A percentile compares a stretch with the other conserved stretches of the same genome.
These are phyloP conservation scores for Penicillium oxalicum DNA, from an alignment of 2,329 filamentous ascomycete species.

Conservation along the genomic window DNA sequence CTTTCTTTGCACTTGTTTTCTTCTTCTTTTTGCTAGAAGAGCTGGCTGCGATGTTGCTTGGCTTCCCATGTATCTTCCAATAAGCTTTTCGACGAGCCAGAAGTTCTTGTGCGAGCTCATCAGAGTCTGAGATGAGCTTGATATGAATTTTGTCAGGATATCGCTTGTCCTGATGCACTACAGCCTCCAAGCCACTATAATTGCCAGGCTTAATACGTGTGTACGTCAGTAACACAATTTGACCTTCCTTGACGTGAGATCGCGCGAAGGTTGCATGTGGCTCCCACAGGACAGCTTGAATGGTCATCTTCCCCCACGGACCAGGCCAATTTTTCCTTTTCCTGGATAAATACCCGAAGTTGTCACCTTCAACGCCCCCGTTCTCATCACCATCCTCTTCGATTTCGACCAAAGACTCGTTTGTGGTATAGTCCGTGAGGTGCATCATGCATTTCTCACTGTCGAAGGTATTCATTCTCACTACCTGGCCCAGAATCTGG, in stretches of 20 bases:
- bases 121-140: slow-evolving; percentile 44
- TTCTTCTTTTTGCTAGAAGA: slow-evolving; percentile 25
- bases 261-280: slow-evolving; percentile 59
- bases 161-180: slow-evolving; percentile 56
- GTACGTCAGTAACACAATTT: slow-evolving; percentile 64
- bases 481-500: slow-evolving; percentile 67
- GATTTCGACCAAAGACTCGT: slow-evolving; percentile 58
- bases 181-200: slow-evolving; percentile 62
- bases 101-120: slow-evolving; percentile 50
- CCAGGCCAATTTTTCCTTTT: slow-evolving; percentile 56
- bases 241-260: slow-evolving; percentile 50
- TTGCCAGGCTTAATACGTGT: slow-evolving; percentile 60
- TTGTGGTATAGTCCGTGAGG: slow-evolving; percentile 76
- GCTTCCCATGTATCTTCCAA: slow-evolving; percentile 44
- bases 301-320: slow-evolving; percentile 64
- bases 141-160: slow-evolving; percentile 54
- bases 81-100: slow-evolving; percentile 62
- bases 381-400: slow-evolving; percentile 24
- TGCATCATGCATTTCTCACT: slow-evolving; percentile 57
- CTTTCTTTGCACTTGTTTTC: slow-evolving; percentile 25
- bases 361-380: slow-evolving; percentile 47
- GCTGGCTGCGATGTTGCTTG: slow-evolving; percentile 36
- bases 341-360: slow-evolving; percentile 48
- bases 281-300: slow-evolving; percentile 67
- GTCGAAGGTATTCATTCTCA: slow-evolving; percentile 48